phyloP scores from a whole-genome alignment of 345 rosid genomes.

The Microthlaspi erraticum region DNA sequence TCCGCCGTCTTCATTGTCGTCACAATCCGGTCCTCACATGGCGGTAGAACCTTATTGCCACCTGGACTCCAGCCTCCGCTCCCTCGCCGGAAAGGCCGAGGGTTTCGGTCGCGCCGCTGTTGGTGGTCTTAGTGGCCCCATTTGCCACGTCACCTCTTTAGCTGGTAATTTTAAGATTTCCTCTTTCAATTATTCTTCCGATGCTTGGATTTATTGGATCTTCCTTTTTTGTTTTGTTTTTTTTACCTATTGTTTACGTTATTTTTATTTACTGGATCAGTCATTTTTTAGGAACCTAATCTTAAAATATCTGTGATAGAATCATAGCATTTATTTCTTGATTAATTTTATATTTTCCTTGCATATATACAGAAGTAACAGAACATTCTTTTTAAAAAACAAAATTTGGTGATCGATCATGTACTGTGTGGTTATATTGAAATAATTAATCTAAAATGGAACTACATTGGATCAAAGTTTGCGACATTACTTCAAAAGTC shows the following conservation, averaged over 20 bases:
- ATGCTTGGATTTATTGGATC: constrained; percentile 1
- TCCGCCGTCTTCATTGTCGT: constrained; percentile 12
- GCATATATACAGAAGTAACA: background rate
- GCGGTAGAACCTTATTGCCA: constrained; percentile 62
- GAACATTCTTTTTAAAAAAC: background rate
- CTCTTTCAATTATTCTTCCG: background rate
- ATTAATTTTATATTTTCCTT: background rate
- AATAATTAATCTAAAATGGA: background rate
- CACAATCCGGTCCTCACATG: constrained; percentile 27
- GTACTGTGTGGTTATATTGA: background rate
- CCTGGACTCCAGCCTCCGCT: constrained; percentile 72
- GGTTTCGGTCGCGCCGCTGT: constrained; percentile 85
- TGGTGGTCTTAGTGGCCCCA: constrained; percentile 80
- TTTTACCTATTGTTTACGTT: too few species aligned
- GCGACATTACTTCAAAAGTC: background rate
- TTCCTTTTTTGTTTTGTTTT: too few species aligned
- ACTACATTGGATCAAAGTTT: background rate
- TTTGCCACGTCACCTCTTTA: constrained; percentile 71
- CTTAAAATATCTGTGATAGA: background rate
- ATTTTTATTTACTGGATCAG: background rate
- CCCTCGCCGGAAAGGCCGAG: constrained; percentile 85
- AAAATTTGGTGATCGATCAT: background rate
- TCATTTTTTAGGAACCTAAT: background rate
- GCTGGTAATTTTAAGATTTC: constrained; percentile 51
- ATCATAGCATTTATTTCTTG: background rate